Evolutionary conservation across 768 basidiomycete species (phyloP).

Genomic region (Cystofilobasidium ferigula): DNA sequence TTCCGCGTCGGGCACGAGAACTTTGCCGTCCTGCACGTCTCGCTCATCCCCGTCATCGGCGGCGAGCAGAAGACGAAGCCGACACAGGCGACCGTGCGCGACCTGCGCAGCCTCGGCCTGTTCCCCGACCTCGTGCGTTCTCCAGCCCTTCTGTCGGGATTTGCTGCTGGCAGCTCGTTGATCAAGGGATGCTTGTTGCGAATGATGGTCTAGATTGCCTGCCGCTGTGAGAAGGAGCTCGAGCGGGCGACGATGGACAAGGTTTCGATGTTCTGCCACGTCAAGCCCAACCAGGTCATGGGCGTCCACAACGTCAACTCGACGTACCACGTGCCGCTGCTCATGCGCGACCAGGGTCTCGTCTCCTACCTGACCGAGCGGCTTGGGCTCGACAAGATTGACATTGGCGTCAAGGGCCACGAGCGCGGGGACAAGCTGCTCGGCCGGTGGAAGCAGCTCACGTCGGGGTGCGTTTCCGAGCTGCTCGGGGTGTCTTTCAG

Average conservation of each 20-base stretch:
- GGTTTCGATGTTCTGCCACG: slow-evolving; percentile 99
- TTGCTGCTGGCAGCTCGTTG: no score
- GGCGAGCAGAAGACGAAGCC: slow-evolving; percentile 99
- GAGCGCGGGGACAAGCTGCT: slow-evolving; percentile 57
- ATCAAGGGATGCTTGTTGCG: neutral
- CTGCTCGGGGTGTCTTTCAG: neutral
- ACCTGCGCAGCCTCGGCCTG: slow-evolving; percentile 79
- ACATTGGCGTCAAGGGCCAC: slow-evolving; percentile 48
- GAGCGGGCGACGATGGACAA: slow-evolving; percentile 78
- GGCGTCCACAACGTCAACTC: slow-evolving; percentile 94
- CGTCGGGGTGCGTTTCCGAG: slow-evolving; percentile 51
- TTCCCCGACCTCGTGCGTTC: slow-evolving; percentile 74
- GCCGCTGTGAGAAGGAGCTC: slow-evolving; percentile 74
- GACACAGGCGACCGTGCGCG: slow-evolving; percentile 92
- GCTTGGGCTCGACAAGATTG: slow-evolving; percentile 56
- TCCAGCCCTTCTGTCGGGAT: neutral
- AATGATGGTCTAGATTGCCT: slow-evolving; percentile 65
- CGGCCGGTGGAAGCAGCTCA: slow-evolving; percentile 70
- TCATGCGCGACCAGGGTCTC: slow-evolving; percentile 87
- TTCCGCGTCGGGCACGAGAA: slow-evolving; percentile 94
- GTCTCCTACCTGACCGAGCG: slow-evolving; percentile 68
- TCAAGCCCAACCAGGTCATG: slow-evolving; percentile 68
- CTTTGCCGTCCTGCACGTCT: slow-evolving; percentile 93
- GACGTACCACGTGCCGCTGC: slow-evolving; percentile 90
- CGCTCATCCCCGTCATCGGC: slow-evolving; percentile 95